Evolutionary conservation across 805 yeast genomes (phyloP), one percentile per base, ranked within the genome.

Genomic region (Candida sanyiensis): DNA sequence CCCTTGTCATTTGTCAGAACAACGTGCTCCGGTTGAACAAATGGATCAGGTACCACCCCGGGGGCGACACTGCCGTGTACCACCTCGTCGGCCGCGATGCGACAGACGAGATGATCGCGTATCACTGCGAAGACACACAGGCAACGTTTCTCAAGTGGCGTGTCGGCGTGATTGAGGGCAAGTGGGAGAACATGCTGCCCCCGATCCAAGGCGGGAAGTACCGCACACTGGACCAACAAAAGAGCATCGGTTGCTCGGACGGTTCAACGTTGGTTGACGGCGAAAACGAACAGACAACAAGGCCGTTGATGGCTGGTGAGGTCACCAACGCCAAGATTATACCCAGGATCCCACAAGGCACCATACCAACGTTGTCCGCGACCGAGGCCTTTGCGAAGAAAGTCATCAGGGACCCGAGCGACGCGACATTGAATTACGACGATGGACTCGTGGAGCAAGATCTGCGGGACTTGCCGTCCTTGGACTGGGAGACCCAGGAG

Each of bases 71-170:
- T 52, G 89, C 94, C 2, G 79, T 88, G 6, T 67, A 67, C 50
- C 96, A 88, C 59, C 70, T 87, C 81, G 74, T 87, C 4, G 96
- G 96, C 2, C 64, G 90, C 40, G 95, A 87, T 60, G 95, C 95
- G 16, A 80, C 93, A 0, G 95, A 86, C 56, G 96, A 88, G 57
- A 86, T 87, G 84, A 73, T 78, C 38, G 88, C 89, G 7, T 87
- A 85, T 52, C 96, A 87, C 56, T 58, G 73, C 31, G 75, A 69
- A 10, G 82, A 75, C 35, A 73, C 93, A 0, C 62, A 72, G 7
- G 34, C 43, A 3, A 58, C 60, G 0, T 81, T 84, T 57, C 51
- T 56, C n/a, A 68, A 60, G 28, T 88, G 73, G 73, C 71, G 64
- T 40, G 70, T 87, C 11, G 96, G 96, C 1, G 56, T 51, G 10